Percentiles rank a stretch among this genome's conserved stretches.
Evolutionary conservation across 352 stramenopile genomes (phyloP).

Genomic region (Phytopythium delawarense): DNA sequence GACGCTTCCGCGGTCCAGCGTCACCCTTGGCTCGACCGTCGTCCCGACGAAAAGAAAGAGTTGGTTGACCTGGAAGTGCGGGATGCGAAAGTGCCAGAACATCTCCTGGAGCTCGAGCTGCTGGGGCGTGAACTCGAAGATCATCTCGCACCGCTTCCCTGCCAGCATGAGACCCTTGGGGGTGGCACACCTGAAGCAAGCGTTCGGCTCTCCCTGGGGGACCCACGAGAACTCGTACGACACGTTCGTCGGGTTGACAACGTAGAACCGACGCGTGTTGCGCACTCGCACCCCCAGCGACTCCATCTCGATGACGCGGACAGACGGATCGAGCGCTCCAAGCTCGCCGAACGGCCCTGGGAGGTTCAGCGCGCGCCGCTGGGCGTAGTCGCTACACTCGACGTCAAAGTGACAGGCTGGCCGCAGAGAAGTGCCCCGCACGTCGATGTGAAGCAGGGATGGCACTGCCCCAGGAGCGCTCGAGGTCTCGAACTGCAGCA

Average conservation of each 20-base stretch:
- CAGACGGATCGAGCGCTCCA: conserved; percentile 75
- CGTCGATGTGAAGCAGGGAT: conserved; percentile 34
- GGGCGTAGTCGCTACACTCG: conserved; percentile 85
- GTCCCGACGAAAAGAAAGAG: conserved; percentile 91
- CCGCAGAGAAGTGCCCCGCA: conserved; percentile 74
- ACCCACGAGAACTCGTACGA: conserved; percentile 93
- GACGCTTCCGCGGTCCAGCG: conserved; percentile 82
- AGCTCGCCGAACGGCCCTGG: conserved; percentile 80
- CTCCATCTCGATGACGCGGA: conserved; percentile 92
- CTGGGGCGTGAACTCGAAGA: conserved; percentile 95
- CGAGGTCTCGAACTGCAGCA: conserved; percentile 38
- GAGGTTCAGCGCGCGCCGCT: conserved; percentile 56
- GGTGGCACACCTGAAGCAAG: conserved; percentile 89
- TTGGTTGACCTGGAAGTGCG: conserved; percentile 86
- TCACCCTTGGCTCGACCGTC: conserved; percentile 88
- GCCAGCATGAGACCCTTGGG: conserved; percentile 89
- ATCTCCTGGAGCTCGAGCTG: conserved; percentile 87
- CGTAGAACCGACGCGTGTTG: conserved; percentile 92
- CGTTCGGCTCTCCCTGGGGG: conserved; percentile 60
- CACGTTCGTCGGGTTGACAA: conserved; percentile 92
- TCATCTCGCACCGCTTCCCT: conserved; percentile 92
- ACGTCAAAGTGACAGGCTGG: conserved; percentile 94
- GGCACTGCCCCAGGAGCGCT: conserved; percentile 2
- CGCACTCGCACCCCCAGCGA: conserved; percentile 87
- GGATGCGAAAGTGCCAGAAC: conserved; percentile 91